Conservation (phyloP, 345 rosid genomes). For the Sapria himalayana region DNA sequence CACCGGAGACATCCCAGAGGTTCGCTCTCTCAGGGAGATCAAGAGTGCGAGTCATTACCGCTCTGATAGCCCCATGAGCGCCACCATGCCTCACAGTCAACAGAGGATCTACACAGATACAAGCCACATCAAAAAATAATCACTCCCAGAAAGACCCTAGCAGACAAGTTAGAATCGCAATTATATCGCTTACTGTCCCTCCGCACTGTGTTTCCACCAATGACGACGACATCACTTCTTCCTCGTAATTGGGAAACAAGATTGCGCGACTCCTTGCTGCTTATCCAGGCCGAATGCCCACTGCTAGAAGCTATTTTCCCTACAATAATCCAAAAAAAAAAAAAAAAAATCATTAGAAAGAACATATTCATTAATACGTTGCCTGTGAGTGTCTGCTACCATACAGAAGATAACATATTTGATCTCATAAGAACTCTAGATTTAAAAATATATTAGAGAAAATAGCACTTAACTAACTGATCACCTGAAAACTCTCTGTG, state of each 20-base stretch:
- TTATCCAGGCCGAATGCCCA: slow-evolving; percentile 95
- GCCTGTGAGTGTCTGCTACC: too few relatives aligned
- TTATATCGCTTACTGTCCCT: slow-evolving; percentile 39
- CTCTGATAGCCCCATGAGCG: slow-evolving; percentile 65
- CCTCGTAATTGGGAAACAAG: slow-evolving; percentile 74
- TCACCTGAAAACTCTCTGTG: too few relatives aligned
- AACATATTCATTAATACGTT: too few relatives aligned
- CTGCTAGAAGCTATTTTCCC: slow-evolving; percentile 87
- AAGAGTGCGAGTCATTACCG: slow-evolving; percentile 64
- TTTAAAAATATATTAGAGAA: too few relatives aligned
- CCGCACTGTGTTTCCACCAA: slow-evolving; percentile 84
- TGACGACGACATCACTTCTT: slow-evolving; percentile 70
- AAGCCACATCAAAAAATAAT: slow-evolving; percentile 1
- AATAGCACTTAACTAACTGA: too few relatives aligned
- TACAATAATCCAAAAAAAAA: slow-evolving; percentile 12
- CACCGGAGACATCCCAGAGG: slow-evolving; percentile 78
- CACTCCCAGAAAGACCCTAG: background rate
- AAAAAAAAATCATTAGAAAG: background rate
- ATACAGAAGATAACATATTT: too few relatives aligned
- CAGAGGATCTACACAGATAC: slow-evolving; percentile 41
- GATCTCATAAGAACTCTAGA: too few relatives aligned
- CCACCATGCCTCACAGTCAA: slow-evolving; percentile 84
- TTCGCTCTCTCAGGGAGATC: slow-evolving; percentile 78
- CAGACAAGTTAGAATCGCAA: background rate
- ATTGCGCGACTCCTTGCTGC: slow-evolving; percentile 56